Conservation (phyloP, 164 flowering plant genomes). For the Platanus orientalis region DNA sequence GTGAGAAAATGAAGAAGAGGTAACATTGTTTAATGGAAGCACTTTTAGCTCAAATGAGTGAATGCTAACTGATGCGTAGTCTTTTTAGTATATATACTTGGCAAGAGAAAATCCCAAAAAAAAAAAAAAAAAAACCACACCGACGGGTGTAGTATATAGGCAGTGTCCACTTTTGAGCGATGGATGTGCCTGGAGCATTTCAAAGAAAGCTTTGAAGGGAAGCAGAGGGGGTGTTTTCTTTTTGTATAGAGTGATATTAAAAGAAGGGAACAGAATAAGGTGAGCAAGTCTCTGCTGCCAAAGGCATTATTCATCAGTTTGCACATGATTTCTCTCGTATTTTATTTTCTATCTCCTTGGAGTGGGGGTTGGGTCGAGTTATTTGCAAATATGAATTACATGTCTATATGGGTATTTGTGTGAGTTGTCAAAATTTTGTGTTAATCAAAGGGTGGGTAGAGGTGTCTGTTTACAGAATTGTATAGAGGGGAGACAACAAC, state of each 20-base stretch:
- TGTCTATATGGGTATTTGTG: slow-evolving; percentile 6
- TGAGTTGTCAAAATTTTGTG: neutral
- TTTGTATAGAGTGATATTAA: slow-evolving; percentile 17
- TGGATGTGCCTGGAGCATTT: slow-evolving; percentile 19
- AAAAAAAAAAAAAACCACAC: slow-evolving; percentile 2
- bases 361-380: neutral
- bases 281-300: slow-evolving; percentile 18
- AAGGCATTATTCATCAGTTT: slow-evolving; percentile 15
- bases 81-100: slow-evolving; percentile 30
- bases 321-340: slow-evolving; percentile 13
- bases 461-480: slow-evolving; percentile 10
- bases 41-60: slow-evolving; percentile 2
- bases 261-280: slow-evolving; percentile 20
- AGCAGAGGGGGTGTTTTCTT: slow-evolving; percentile 22
- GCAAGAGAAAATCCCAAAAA: slow-evolving; percentile 8
- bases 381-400: neutral
- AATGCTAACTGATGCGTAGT: slow-evolving; percentile 29
- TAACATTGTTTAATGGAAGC: neutral
- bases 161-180: slow-evolving; percentile 31
- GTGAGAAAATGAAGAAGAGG: slow-evolving; percentile 32
- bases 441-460: slow-evolving; percentile 1
- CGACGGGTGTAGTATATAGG: slow-evolving; percentile 12
- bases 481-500: slow-evolving; percentile 6
- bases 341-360: neutral
- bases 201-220: slow-evolving; percentile 18